Base-by-base conservation (phyloP, 805 yeast species). In the Saccharomycopsis capsularis region DNA sequence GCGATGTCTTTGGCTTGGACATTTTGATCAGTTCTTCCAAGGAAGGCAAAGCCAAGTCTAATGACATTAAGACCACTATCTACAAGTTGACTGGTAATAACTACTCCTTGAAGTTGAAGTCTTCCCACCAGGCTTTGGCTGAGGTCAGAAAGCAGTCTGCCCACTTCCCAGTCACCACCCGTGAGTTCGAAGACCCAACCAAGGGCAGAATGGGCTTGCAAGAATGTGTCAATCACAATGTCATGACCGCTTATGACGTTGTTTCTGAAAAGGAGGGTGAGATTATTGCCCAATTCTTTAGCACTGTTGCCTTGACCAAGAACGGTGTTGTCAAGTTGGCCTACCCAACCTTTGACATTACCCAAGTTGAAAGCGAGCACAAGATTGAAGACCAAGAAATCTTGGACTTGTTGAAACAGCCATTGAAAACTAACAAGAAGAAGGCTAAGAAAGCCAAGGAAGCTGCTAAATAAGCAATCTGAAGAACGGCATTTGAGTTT, bases 1-100 rank as follows among this genome's bases (percentile, higher is more conserved):
- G 80, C 62, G 88, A 84, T 63, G 91, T 85, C 32, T 84, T 77
- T 62, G 91, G 91, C 45, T 69, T 84, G 57, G 91, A 84, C 62
- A 74, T 84, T 53, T 71, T 85, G 53, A 70, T 84, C 55, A 74
- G 85, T 22, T 74, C 84, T 38, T 76, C 83, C 4, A 65, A 64
- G 44, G 83, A 77, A 43, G 88, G 91, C 55, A 81, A 81, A 69
- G 83, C 81, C 52, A 74, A 76, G 62, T 63, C 67, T 50, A 38
- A 44, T 29, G 76, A 78, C 57, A 70, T 73, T 60, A 76, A 76
- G 61, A 83, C 91, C 56, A 74, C 87, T 42, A 71, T 85, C 57
- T 83, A 76, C 74, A 83, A 83, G 68, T 74, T 81, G 64, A 79
- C 85, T 44, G 87, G 86, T 57, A 75, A 70, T 62, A 71, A 75